Conservation (phyloP, 75 land plant genomes). For the Picea sitchensis region DNA sequence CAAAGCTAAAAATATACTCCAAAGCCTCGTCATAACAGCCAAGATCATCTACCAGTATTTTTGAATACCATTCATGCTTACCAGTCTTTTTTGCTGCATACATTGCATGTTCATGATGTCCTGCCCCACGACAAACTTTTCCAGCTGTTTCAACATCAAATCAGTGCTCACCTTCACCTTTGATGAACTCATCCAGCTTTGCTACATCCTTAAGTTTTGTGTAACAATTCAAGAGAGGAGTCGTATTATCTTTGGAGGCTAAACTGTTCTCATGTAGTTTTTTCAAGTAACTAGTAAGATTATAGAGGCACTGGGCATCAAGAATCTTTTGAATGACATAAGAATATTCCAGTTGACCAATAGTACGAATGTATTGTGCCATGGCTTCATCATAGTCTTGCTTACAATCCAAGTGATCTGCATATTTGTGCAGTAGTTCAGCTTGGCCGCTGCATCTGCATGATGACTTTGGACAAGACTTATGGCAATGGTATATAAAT, state of each 20-base stretch:
- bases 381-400: conserved; percentile 93
- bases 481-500: conserved; percentile 82
- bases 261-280: conserved; percentile 91
- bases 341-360: conserved; percentile 94
- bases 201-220: conserved; percentile 91
- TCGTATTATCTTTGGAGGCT: conserved; percentile 97
- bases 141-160: conserved; percentile 98
- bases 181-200: conserved; percentile 79
- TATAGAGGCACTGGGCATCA: conserved; percentile 93
- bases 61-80: conserved; percentile 84
- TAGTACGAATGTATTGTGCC: conserved; percentile 86
- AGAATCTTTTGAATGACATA: conserved; percentile 96
- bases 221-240: conserved; percentile 91
- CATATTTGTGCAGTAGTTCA: conserved; percentile 88
- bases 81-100: conserved; percentile 88
- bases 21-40: conserved; percentile 81
- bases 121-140: conserved; percentile 88
- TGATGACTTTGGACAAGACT: conserved; percentile 93
- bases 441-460: conserved; percentile 91
- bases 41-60: conserved; percentile 89
- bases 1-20: conserved; percentile 70
- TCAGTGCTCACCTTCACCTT: conserved; percentile 76
- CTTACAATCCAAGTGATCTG: conserved; percentile 86
- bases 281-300: conserved; percentile 88
- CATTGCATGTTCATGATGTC: conserved; percentile 94